Evolutionary conservation across 1,284 basidiomycete species (phyloP), one percentile per base, ranked within the genome.

Genomic region (Ceratobasidium sp.): DNA sequence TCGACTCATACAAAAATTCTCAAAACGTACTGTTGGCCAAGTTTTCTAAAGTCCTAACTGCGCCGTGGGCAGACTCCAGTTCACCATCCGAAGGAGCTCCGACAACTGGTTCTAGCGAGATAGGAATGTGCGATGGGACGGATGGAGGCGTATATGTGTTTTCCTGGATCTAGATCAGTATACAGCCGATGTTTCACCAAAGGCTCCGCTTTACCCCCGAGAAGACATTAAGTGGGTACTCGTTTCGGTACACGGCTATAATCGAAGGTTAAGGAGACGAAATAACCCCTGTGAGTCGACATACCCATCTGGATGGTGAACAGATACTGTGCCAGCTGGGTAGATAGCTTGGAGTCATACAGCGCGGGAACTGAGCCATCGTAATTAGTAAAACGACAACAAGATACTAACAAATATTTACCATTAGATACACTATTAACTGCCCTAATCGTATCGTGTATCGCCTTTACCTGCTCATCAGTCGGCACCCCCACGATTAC

Each of bases 281-380:
- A 5, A 36, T 36, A 4, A 36, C 11, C 11, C 5, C 33, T 36
- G 11, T 11, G 11, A 36, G 11, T 11, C 33, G 11, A 44, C 56
- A n/a, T 19, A 57, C 56, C 25, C 56, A 57, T 57, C 44, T 57
- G 56, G 27, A 57, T 9, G 27, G 21, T 23, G 14, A 57, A 57
- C 8, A 57, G n/a, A 27, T 57, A n/a, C 19, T 44, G 39, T 11
- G 47, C 29, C 13, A 62, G 59, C 9, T 52, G 9, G 47, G 52
- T 62, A n/a, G 49, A 30, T 0, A 62, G 21, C 8, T 50, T 39
- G 16, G 19, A 19, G n/a, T 62, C 36, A 23, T 52, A 52, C 0
- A 52, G 6, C 16, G 4, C 56, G 2, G 56, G 36, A 3, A 57
- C 39, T 42, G 16, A 21, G 5, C 5, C 33, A 36, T 5, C 4